phyloP scores from a whole-genome alignment of 2,329 filamentous ascomycete species.

The Fusarium lyarnte region DNA sequence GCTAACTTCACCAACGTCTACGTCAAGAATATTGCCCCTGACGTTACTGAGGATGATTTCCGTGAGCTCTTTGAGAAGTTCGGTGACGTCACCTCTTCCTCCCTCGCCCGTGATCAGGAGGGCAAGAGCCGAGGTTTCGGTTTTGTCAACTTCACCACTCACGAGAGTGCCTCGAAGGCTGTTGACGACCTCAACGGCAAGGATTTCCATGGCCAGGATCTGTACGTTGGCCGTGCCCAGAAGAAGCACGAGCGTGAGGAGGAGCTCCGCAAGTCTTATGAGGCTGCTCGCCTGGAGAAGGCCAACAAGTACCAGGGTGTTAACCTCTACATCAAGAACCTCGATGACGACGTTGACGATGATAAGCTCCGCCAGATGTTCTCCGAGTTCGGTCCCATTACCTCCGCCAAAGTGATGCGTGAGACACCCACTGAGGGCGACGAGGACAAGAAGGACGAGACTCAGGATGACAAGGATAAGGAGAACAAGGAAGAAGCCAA shows the following conservation, averaged over 20 bases:
- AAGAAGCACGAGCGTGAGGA: slow-evolving; percentile 99
- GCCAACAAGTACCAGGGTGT: slow-evolving; percentile 99
- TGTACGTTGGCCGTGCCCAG: slow-evolving; percentile 98
- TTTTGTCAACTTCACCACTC: slow-evolving; percentile 94
- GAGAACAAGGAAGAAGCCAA: slow-evolving; percentile 57
- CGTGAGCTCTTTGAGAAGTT: slow-evolving; percentile 90
- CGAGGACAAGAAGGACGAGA: slow-evolving; percentile 64
- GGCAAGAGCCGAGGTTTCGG: slow-evolving; percentile 96
- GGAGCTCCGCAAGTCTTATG: slow-evolving; percentile 98
- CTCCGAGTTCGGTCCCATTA: slow-evolving; percentile 90
- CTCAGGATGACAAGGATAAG: slow-evolving; percentile 59
- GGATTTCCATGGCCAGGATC: slow-evolving; percentile 92
- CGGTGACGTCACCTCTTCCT: slow-evolving; percentile 95
- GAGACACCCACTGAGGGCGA: slow-evolving; percentile 71
- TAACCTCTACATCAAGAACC: slow-evolving; percentile 99
- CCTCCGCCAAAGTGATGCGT: slow-evolving; percentile 99
- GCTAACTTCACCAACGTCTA: slow-evolving; percentile 99
- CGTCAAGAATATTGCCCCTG: slow-evolving; percentile 93
- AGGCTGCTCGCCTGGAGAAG: slow-evolving; percentile 97
- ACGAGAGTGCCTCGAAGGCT: slow-evolving; percentile 85
- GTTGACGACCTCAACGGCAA: slow-evolving; percentile 92
- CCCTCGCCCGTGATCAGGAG: slow-evolving; percentile 86
- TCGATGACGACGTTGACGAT: slow-evolving; percentile 96
- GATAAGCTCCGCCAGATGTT: slow-evolving; percentile 98
- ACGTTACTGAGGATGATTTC: slow-evolving; percentile 94